Evolutionary conservation across 345 rosid species (phyloP).

Genomic region (Pelargonium nanum): DNA sequence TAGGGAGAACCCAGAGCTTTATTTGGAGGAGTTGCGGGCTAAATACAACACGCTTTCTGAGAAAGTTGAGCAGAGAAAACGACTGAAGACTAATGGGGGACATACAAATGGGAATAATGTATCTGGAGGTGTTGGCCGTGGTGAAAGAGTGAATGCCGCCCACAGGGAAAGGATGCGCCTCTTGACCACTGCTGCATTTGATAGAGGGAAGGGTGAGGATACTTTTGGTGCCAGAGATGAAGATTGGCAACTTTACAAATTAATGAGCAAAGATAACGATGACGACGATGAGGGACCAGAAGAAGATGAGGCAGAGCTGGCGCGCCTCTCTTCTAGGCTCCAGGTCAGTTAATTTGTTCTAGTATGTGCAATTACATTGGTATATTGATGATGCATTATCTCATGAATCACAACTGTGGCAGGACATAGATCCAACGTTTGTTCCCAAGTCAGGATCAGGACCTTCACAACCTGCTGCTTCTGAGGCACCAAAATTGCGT

Average conservation of each 20-base stretch:
- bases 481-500: slow-evolving; percentile 50
- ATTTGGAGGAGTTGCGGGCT: slow-evolving; percentile 54
- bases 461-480: slow-evolving; percentile 28
- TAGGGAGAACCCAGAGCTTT: slow-evolving; percentile 83
- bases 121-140: slow-evolving; percentile 78
- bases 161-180: slow-evolving; percentile 94
- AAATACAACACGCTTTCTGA: slow-evolving; percentile 73
- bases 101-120: slow-evolving; percentile 55
- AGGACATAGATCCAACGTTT: slow-evolving; percentile 76
- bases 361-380: neutral
- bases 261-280: slow-evolving; percentile 81
- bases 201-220: slow-evolving; percentile 94
- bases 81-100: slow-evolving; percentile 68
- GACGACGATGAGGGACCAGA: slow-evolving; percentile 68
- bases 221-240: slow-evolving; percentile 87
- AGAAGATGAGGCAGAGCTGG: slow-evolving; percentile 61
- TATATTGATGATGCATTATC: no score
- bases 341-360: slow-evolving; percentile 27
- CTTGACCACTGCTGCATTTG: slow-evolving; percentile 90
- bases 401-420: slow-evolving; percentile 11
- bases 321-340: slow-evolving; percentile 62
- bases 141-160: slow-evolving; percentile 93
- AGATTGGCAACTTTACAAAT: slow-evolving; percentile 95
- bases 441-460: slow-evolving; percentile 51
- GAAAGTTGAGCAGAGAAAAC: slow-evolving; percentile 78